Evolutionary conservation across 1,284 basidiomycete genomes (phyloP).

Genomic region (Fistulina hepatica): DNA sequence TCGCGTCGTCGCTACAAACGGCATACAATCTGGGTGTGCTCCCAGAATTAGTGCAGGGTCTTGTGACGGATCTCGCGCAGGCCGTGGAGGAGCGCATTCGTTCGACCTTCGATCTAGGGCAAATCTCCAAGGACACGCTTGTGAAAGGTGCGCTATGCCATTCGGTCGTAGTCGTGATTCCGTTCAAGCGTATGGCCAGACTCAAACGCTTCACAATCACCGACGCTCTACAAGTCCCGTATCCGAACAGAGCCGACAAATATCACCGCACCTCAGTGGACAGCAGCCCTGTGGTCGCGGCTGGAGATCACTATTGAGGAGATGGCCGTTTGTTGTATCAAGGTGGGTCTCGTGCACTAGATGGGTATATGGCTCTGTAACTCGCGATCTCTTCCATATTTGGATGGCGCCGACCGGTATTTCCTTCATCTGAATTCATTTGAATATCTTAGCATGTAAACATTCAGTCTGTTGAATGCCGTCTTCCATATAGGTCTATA

Average conservation of each 20-base stretch:
- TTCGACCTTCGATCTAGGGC: constrained; percentile 75
- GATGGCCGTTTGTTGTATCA: constrained; percentile 84
- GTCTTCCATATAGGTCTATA: constrained; percentile 61
- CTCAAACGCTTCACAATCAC: constrained; percentile 25
- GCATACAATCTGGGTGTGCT: constrained; percentile 86
- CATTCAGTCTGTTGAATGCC: constrained; percentile 1
- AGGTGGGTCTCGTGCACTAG: constrained; percentile 49
- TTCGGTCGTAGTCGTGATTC: constrained; percentile 1
- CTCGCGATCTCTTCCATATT: no score
- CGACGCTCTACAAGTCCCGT: constrained; percentile 61
- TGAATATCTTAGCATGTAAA: constrained; percentile 1
- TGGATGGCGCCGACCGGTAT: not conserved
- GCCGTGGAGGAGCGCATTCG: constrained; percentile 75
- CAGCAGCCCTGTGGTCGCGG: constrained; percentile 70
- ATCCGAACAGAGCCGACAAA: constrained; percentile 79
- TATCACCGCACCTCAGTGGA: constrained; percentile 73
- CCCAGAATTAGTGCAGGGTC: constrained; percentile 71
- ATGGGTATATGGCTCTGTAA: no score
- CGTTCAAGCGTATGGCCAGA: constrained; percentile 11
- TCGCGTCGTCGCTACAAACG: constrained; percentile 89
- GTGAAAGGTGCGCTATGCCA: constrained; percentile 50
- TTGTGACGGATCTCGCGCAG: constrained; percentile 75
- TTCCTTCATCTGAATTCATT: no score
- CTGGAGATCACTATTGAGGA: constrained; percentile 81
- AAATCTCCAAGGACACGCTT: constrained; percentile 74